Percentiles rank a stretch among this genome's conserved stretches.
phyloP scores from a whole-genome alignment of 768 basidiomycete genomes.

The Rhodotorula graminis region DNA sequence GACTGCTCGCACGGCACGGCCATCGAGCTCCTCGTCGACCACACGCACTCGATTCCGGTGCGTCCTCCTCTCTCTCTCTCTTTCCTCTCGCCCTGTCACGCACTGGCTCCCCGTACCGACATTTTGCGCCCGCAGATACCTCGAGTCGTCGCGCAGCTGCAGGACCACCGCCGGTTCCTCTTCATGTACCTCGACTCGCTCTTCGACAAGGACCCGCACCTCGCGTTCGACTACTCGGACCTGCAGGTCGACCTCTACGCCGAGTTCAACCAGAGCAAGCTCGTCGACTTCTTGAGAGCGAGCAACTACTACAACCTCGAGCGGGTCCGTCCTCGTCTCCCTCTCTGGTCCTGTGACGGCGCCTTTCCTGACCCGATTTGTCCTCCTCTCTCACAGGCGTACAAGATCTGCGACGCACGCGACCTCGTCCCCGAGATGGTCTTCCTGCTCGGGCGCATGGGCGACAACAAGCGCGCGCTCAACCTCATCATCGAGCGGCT shows the following conservation, averaged over 20 bases:
- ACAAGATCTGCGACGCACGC: constrained; percentile 71
- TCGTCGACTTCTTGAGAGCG: constrained; percentile 86
- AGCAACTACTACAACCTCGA: constrained; percentile 90
- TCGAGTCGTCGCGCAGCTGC: constrained; percentile 81
- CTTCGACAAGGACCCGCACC: constrained; percentile 75
- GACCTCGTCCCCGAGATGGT: constrained; percentile 96
- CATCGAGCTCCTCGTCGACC: constrained; percentile 80
- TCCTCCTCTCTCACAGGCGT: constrained; percentile 57
- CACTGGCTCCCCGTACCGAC: no score
- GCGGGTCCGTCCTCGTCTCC: constrained; percentile 52
- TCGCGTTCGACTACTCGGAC: constrained; percentile 77
- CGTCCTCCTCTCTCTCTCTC: constrained; percentile 42
- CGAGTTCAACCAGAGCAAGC: constrained; percentile 67
- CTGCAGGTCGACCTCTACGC: constrained; percentile 86
- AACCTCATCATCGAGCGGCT: constrained; percentile 91
- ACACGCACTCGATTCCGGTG: constrained; percentile 93
- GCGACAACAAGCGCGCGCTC: constrained; percentile 90
- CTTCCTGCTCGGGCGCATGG: constrained; percentile 93
- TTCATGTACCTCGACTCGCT: constrained; percentile 90
- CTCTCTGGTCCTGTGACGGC: no score
- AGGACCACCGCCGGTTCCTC: constrained; percentile 68
- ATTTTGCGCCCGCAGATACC: constrained; percentile 74
- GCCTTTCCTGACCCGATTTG: no score
- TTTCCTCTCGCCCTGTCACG: constrained; percentile 8
- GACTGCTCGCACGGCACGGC: constrained; percentile 60